Conservation (phyloP, 2,329 filamentous ascomycete genomes). For the Seiridium unicorne region DNA sequence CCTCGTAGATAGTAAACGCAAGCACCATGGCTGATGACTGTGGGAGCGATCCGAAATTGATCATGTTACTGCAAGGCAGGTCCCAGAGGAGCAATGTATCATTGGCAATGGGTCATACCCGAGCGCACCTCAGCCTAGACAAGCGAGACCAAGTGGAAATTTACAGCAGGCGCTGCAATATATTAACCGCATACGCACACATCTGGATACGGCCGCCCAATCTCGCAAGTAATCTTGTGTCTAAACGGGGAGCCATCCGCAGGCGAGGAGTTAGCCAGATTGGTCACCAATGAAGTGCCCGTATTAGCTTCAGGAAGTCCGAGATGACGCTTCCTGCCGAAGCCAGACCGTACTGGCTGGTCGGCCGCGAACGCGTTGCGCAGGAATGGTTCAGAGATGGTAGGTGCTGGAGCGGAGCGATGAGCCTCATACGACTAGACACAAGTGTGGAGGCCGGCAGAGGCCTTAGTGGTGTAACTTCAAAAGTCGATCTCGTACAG, state of each 20-base stretch:
- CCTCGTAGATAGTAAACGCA: no score
- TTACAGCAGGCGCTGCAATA: background rate
- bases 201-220: background rate
- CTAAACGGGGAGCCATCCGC: background rate
- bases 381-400: no score
- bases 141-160: background rate
- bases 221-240: background rate
- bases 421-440: no score
- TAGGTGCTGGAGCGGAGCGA: no score
- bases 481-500: no score
- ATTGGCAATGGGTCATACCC: background rate
- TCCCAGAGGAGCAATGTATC: background rate
- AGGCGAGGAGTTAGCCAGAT: background rate
- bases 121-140: background rate
- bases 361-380: no score
- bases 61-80: background rate
- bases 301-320: no score
- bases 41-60: background rate
- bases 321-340: background rate
- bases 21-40: background rate
- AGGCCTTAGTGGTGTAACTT: no score
- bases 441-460: no score
- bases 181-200: conserved; percentile 5
- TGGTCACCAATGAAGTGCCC: background rate
- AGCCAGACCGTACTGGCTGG: background rate